These are phyloP conservation scores for Microdochium paspali DNA, from an alignment of 2,329 filamentous ascomycete genomes.

Conservation along the genomic window DNA sequence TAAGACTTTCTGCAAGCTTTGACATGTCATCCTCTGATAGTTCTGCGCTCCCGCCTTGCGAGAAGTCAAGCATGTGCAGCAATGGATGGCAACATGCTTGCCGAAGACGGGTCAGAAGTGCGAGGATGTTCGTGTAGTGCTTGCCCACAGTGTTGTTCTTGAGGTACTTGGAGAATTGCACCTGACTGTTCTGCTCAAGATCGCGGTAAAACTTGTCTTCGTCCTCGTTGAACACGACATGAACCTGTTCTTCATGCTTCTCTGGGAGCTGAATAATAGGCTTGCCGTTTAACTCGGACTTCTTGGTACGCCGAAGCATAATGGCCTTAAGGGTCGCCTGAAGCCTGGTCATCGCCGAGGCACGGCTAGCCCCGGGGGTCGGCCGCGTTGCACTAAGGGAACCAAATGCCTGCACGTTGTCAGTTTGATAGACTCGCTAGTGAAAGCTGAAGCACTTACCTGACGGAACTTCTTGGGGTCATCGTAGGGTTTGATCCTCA, in stretches of 20 bases:
- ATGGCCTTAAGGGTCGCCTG: constrained; percentile 71
- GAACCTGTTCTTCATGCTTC: constrained; percentile 50
- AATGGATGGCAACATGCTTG: constrained; percentile 76
- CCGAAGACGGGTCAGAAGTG: constrained; percentile 64
- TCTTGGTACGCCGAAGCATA: constrained; percentile 75
- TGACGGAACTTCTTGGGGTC: constrained; percentile 50
- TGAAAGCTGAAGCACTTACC: constrained; percentile 24
- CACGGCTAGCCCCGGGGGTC: constrained; percentile 35
- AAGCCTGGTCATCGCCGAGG: constrained; percentile 59
- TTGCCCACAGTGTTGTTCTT: constrained; percentile 56
- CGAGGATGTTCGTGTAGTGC: constrained; percentile 71
- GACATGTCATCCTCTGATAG: constrained; percentile 31
- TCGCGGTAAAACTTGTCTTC: constrained; percentile 56
- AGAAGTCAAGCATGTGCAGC: constrained; percentile 40
- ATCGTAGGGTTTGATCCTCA: constrained; percentile 68
- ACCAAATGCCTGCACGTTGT: constrained; percentile 27
- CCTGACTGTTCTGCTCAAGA: constrained; percentile 56
- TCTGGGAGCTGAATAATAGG: constrained; percentile 62
- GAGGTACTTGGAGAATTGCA: constrained; percentile 71
- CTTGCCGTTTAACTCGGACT: constrained; percentile 68
- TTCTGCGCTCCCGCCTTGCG: constrained; percentile 29
- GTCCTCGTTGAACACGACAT: constrained; percentile 58
- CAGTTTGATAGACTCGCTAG: constrained; percentile 8
- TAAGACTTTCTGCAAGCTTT: constrained; percentile 44
- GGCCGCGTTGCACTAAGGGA: constrained; percentile 12